These are phyloP conservation scores for Paramecium pentaurelia DNA, from an alignment of 73 alveolate species.

Conservation along the genomic window DNA sequence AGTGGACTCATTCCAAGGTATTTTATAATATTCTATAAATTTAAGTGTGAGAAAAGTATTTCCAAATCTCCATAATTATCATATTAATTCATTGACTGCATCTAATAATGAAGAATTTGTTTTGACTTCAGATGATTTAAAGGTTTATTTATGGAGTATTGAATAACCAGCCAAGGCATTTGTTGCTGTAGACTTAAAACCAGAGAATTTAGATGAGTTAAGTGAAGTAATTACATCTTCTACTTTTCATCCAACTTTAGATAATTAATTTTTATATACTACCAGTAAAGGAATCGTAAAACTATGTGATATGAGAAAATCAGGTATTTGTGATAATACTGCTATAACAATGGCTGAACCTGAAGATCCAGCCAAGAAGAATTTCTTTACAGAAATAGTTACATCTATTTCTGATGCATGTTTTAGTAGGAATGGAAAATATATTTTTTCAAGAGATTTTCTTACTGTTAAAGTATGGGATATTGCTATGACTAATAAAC, in stretches of 20 bases:
- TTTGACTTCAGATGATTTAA: slow-evolving; percentile 60
- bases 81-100: slow-evolving; percentile 57
- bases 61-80: slow-evolving; percentile 62
- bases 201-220: slow-evolving; percentile 74
- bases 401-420: slow-evolving; percentile 72
- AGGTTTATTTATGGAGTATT: slow-evolving; percentile 59
- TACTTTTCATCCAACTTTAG: slow-evolving; percentile 68
- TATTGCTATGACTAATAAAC: slow-evolving; percentile 68
- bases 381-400: slow-evolving; percentile 80
- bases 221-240: slow-evolving; percentile 79
- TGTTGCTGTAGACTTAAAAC: slow-evolving; percentile 74
- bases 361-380: slow-evolving; percentile 80
- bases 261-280: slow-evolving; percentile 67
- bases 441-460: slow-evolving; percentile 74
- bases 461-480: slow-evolving; percentile 82
- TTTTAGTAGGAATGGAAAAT: slow-evolving; percentile 65
- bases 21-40: background rate
- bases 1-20: slow-evolving; percentile 58
- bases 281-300: slow-evolving; percentile 71
- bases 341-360: slow-evolving; percentile 65
- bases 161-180: slow-evolving; percentile 57
- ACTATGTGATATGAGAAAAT: slow-evolving; percentile 73
- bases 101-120: slow-evolving; percentile 56
- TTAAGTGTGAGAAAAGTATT: slow-evolving; percentile 44
- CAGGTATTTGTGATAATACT: slow-evolving; percentile 68